A percentile compares a stretch with the other conserved stretches of the same genome.
These are phyloP conservation scores for Venturia nashicola DNA, from an alignment of 2,329 filamentous ascomycete species.

Conservation along the genomic window DNA sequence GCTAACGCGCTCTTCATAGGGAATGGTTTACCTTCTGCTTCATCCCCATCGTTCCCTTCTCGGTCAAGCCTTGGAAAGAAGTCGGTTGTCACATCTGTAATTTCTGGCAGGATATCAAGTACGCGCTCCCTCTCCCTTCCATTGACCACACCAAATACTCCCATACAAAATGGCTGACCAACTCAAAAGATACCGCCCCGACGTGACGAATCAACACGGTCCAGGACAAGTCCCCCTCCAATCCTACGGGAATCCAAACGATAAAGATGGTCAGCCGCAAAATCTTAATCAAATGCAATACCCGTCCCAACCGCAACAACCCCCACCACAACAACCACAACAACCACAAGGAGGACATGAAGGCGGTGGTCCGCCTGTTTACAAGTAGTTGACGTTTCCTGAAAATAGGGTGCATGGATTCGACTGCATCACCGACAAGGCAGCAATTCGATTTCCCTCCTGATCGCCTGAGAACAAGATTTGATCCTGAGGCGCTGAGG, in stretches of 20 bases:
- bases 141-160: too few species aligned
- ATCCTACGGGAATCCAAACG: constrained; percentile 1
- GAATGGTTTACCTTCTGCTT: constrained; percentile 73
- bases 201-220: constrained; percentile 7
- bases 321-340: neutral
- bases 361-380: neutral
- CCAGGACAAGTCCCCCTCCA: constrained; percentile 1
- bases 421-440: neutral
- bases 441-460: neutral
- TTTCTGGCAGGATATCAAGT: constrained; percentile 51
- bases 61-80: constrained; percentile 40
- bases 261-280: neutral
- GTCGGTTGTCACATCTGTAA: constrained; percentile 65
- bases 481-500: neutral
- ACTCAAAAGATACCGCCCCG: constrained; percentile 7
- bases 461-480: neutral
- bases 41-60: constrained; percentile 61
- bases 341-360: neutral
- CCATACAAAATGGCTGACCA: neutral
- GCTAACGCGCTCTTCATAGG: constrained; percentile 15
- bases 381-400: neutral
- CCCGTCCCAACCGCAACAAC: neutral
- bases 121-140: neutral
- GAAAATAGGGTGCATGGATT: neutral
- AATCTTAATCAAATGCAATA: neutral